Evolutionary conservation across 768 basidiomycete species (phyloP).

Genomic region (Podaxis rugospora): DNA sequence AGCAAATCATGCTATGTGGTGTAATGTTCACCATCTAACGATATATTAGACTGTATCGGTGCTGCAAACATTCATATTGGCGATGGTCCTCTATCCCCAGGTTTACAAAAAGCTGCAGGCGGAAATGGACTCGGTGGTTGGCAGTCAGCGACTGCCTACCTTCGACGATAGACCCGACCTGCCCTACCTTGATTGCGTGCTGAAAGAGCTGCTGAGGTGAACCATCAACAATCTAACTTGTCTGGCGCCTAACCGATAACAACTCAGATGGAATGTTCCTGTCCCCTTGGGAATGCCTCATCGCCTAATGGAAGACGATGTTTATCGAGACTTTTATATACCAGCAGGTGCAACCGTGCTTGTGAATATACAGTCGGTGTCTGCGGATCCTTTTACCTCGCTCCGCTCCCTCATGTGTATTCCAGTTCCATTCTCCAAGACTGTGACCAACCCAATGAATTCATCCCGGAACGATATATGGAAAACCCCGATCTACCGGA

Average conservation of each 20-base stretch:
- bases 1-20: background rate
- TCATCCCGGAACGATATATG: conserved; percentile 48
- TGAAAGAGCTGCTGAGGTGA: conserved; percentile 46
- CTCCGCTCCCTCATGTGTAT: background rate
- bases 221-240: conserved; percentile 7
- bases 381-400: conserved; percentile 1
- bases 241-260: conserved; percentile 2
- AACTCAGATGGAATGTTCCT: conserved; percentile 40
- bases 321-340: conserved; percentile 42
- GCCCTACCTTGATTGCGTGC: conserved; percentile 42
- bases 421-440: conserved; percentile 38
- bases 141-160: conserved; percentile 42
- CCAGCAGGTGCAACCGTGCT: conserved; percentile 40
- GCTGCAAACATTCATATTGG: conserved; percentile 45
- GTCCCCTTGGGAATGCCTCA: conserved; percentile 50
- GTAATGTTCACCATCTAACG: conserved; percentile 14
- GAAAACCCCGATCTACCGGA: conserved; percentile 34
- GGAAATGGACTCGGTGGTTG: conserved; percentile 47
- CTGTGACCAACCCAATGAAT: conserved; percentile 41
- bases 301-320: conserved; percentile 46
- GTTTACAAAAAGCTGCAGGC: conserved; percentile 44
- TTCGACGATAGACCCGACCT: conserved; percentile 38
- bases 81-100: conserved; percentile 50
- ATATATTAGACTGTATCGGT: conserved; percentile 44
- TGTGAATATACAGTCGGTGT: conserved; percentile 39